A percentile compares a stretch with the other conserved stretches of the same genome.
Evolutionary conservation across 768 basidiomycete species (phyloP).

Genomic region (Mycena chlorophos): DNA sequence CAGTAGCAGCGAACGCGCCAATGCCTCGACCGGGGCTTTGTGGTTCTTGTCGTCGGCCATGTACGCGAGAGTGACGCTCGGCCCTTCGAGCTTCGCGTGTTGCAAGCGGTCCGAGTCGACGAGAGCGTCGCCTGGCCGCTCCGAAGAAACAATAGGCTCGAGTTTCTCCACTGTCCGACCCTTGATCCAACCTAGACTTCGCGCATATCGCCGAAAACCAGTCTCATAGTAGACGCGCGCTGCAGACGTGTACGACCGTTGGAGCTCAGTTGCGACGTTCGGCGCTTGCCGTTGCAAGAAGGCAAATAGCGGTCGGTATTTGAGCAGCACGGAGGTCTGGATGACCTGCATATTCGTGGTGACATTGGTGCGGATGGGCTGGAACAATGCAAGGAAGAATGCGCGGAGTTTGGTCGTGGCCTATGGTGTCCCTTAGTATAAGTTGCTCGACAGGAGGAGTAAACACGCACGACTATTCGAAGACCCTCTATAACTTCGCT

Average conservation of each 20-base stretch:
- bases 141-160: slow-evolving; percentile 56
- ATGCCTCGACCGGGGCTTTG: slow-evolving; percentile 83
- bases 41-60: slow-evolving; percentile 87
- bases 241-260: slow-evolving; percentile 79
- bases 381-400: slow-evolving; percentile 82
- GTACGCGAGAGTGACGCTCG: slow-evolving; percentile 78
- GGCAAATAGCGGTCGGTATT: slow-evolving; percentile 76
- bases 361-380: slow-evolving; percentile 78
- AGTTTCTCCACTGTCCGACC: slow-evolving; percentile 68
- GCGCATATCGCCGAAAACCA: slow-evolving; percentile 84
- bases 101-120: slow-evolving; percentile 59
- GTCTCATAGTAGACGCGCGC: slow-evolving; percentile 95
- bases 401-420: slow-evolving; percentile 85
- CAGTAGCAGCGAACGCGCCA: slow-evolving; percentile 81
- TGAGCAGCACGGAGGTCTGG: slow-evolving; percentile 83
- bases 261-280: slow-evolving; percentile 81
- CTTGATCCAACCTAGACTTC: slow-evolving; percentile 79
- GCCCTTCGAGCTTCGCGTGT: slow-evolving; percentile 76
- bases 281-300: slow-evolving; percentile 86
- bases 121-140: slow-evolving; percentile 41
- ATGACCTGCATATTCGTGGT: slow-evolving; percentile 92
- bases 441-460: not conserved
- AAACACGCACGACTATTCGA: slow-evolving; percentile 73
- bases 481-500: slow-evolving; percentile 84
- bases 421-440: slow-evolving; percentile 44